Evolutionary conservation across 805 yeast species (phyloP), one percentile per base, ranked within the genome.

Genomic region (Wickerhamomyces alni): DNA sequence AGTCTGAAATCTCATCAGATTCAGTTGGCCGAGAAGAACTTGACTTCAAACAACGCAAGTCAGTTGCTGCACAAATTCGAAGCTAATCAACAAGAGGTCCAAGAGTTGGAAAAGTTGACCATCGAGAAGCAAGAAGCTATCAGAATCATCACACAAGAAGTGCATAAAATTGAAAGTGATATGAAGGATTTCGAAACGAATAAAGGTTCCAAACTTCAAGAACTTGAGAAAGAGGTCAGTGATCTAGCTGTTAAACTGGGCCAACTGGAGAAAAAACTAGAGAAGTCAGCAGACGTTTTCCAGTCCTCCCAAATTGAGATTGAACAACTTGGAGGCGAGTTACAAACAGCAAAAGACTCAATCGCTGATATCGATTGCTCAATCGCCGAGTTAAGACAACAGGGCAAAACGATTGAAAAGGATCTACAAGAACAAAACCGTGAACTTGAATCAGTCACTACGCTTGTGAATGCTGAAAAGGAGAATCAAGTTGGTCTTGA

Each of bases 141-240:
- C 4, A 38, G 48, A 1, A 51, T 50, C 3, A 67, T 66, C 30
- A 57, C 65, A 25, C 42, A 41, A 0, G 83, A 80, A 22, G 72
- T 85, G 11, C 47, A 51, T 3, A 55, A 56, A 8, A 79, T 85
- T 38, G 85, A 84, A 53, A 72, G 66, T 15, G 98, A 93, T 57
- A 85, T 88, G 66, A 68, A 72, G 38, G 98, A 93, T 51, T 91
- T 88, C 57, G 77, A 74, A 43, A 66, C 65, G 33, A 83, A 94
- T 57, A 89, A 88, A 50, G 87, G 89, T 1, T 74, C 82, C 1
- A 94, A 91, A 58, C 67, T 94, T 43, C 76, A 75, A 36, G 77
- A 83, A 51, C 63, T 84, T 31, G 72, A 75, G 46, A 44, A 52
- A 5, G 87, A 83, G 44, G 68, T 82, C 18, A 52, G 55, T 10